Conservation (phyloP, 2,329 filamentous ascomycete genomes). For the Bipolaris oryzae region DNA sequence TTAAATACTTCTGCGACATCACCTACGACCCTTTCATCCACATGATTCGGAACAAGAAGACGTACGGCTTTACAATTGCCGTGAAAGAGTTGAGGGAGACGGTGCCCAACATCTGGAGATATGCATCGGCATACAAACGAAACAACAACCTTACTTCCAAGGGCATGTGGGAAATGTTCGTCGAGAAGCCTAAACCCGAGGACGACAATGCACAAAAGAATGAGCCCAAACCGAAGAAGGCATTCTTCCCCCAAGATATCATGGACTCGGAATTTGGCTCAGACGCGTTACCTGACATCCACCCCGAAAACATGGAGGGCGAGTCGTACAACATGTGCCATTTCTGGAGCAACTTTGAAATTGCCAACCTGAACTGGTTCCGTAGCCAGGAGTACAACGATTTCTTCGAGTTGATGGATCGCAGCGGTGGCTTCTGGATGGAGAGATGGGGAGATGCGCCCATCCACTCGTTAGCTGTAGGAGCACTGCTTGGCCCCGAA, state of each 20-base stretch:
- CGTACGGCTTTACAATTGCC: slow-evolving; percentile 97
- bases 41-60: slow-evolving; percentile 95
- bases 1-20: slow-evolving; percentile 99
- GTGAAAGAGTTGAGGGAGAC: slow-evolving; percentile 98
- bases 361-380: slow-evolving; percentile 93
- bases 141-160: slow-evolving; percentile 88
- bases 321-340: slow-evolving; percentile 99
- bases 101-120: slow-evolving; percentile 97
- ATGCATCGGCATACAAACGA: slow-evolving; percentile 97
- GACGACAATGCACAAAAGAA: slow-evolving; percentile 64
- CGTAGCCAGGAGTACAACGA: slow-evolving; percentile 96
- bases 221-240: slow-evolving; percentile 68
- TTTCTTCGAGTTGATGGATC: slow-evolving; percentile 99
- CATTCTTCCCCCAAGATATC: slow-evolving; percentile 79
- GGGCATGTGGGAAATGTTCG: slow-evolving; percentile 98
- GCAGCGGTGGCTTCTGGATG: slow-evolving; percentile 98
- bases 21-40: slow-evolving; percentile 97
- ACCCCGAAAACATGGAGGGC: slow-evolving; percentile 93
- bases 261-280: slow-evolving; percentile 74
- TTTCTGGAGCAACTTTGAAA: slow-evolving; percentile 99
- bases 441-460: slow-evolving; percentile 98
- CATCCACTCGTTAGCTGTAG: slow-evolving; percentile 95
- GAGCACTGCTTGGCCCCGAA: slow-evolving; percentile 76
- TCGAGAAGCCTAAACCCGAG: slow-evolving; percentile 73
- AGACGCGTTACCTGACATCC: slow-evolving; percentile 76